Evolutionary conservation across 129 eudicot genomes (phyloP).

Genomic region (Cynara cardunculus): DNA sequence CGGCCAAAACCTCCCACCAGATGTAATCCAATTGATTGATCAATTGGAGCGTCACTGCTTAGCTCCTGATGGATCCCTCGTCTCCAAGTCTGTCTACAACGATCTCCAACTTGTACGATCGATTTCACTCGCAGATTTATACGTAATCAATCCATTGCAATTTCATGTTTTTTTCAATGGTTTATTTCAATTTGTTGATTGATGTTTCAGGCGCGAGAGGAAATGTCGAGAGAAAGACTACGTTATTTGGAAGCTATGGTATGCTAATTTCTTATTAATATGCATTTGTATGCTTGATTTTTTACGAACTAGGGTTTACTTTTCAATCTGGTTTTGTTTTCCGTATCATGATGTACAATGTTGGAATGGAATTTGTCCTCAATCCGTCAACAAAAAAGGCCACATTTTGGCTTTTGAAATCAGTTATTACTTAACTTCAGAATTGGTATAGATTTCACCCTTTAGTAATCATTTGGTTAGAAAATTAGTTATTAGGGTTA

Average conservation of each 20-base stretch:
- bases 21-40: slow-evolving; percentile 71
- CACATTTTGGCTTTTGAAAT: background rate
- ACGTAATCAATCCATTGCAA: background rate
- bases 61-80: slow-evolving; percentile 94
- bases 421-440: background rate
- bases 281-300: background rate
- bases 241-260: slow-evolving; percentile 97
- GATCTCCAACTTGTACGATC: slow-evolving; percentile 78
- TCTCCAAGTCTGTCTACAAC: slow-evolving; percentile 75
- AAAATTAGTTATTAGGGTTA: slow-evolving; percentile 1
- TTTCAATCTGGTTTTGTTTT: background rate
- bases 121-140: slow-evolving; percentile 2
- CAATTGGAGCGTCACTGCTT: slow-evolving; percentile 93
- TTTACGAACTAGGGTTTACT: slow-evolving; percentile 18
- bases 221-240: slow-evolving; percentile 86
- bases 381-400: background rate
- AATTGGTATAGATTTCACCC: background rate
- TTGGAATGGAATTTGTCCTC: background rate
- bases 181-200: background rate
- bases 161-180: background rate
- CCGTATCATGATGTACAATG: background rate
- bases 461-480: background rate
- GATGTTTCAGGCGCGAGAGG: slow-evolving; percentile 87
- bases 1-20: slow-evolving; percentile 58
- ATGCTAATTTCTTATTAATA: background rate